Base-by-base conservation (phyloP, 805 yeast genomes). In the Cyberlindnera euphorbiiphila region DNA sequence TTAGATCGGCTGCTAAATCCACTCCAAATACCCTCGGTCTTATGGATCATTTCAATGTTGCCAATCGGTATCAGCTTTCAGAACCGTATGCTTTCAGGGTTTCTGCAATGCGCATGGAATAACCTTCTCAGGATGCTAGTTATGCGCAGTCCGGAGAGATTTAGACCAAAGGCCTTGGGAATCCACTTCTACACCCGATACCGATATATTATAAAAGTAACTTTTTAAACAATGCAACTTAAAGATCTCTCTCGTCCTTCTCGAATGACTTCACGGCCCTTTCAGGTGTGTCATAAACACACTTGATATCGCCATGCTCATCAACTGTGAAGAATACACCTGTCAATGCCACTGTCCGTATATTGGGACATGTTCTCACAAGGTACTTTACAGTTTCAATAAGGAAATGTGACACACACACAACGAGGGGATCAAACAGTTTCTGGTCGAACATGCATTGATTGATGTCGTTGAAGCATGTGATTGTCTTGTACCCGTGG, bases 331-430 rank as follows among this genome's bases (percentile, higher is more conserved):
- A 74, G 38, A 62, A 64, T 2, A 72, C 56, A 0, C 78, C 78
- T 15, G 66, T 63, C 21, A 74, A 42, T 3, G 60, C 47, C 1
- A 64, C 65, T 1, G 51, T 40, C 14, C 47, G 47, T 19, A 73
- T 34, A 0, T 43, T 41, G 2, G 74, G 74, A 18, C 71, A 43
- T 8, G 47, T 41, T 4, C 37, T 41, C 1, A 57, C 57, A 3
- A 72, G 33, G 26, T 56, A 53, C 12, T 61, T 56, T 39, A 70
- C 66, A 5, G 71, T 70, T 0, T 61, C 67, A 34, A 55, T 52
- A 47, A 71, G 59, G 47, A 75, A 76, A 48, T 76, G 81, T 0
- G 72, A 58, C 3, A 69, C 53, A 26, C 70, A 69, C 14, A 56
- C 59, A 0, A 61, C 58, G 23, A 74, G 45, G 0, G 70, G 65